Conservation (phyloP, 345 rosid species). For the Draba incana region DNA sequence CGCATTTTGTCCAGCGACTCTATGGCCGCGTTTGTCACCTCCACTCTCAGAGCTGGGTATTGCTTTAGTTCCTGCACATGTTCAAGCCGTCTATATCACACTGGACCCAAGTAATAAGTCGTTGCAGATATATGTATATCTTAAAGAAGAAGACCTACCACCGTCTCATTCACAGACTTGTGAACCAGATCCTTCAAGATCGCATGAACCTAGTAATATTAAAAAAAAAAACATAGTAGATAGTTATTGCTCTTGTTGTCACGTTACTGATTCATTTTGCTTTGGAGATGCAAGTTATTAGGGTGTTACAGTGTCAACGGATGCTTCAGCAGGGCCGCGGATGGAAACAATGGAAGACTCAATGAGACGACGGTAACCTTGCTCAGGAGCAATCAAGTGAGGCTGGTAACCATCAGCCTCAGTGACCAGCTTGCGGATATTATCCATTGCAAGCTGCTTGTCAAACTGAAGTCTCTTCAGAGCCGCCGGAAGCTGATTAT, state of each 20-base stretch:
- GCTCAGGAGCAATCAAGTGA: conserved; percentile 98
- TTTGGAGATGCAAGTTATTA: conserved; percentile 25
- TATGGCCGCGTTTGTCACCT: conserved; percentile 85
- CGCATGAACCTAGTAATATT: conserved; percentile 68
- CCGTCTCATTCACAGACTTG: conserved; percentile 88
- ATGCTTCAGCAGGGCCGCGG: conserved; percentile 98
- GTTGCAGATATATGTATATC: conserved; percentile 3
- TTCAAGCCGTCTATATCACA: conserved; percentile 23
- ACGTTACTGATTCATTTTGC: conserved; percentile 18
- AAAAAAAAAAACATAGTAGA: background rate
- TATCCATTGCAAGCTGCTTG: conserved; percentile 97
- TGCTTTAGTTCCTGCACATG: conserved; percentile 86
- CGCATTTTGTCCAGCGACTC: conserved; percentile 94
- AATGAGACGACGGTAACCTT: conserved; percentile 98
- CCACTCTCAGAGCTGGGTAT: conserved; percentile 94
- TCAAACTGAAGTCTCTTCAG: conserved; percentile 97
- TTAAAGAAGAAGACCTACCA: conserved; percentile 52
- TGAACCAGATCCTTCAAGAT: conserved; percentile 93
- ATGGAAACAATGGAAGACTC: conserved; percentile 86
- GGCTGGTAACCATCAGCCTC: conserved; percentile 99
- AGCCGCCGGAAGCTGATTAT: conserved; percentile 99
- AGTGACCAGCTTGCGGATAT: conserved; percentile 90
- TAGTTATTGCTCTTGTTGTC: conserved; percentile 5
- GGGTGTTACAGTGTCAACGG: conserved; percentile 93
- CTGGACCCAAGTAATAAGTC: background rate